Conservation (phyloP, 768 basidiomycete species). For the Harrya chromipes region DNA sequence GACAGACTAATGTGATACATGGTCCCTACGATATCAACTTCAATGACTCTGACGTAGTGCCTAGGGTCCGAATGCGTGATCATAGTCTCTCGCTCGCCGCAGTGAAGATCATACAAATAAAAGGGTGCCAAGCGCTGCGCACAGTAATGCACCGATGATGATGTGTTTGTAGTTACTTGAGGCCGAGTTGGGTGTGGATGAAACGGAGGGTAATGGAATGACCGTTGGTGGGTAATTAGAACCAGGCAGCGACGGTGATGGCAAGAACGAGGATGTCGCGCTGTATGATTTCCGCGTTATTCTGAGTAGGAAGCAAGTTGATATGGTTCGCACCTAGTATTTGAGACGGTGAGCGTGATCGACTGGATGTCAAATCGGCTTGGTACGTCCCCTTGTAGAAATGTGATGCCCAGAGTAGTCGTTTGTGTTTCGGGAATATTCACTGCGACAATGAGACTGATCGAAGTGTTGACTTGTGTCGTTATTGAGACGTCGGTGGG, state of each 20-base stretch:
- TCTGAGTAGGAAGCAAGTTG: background rate
- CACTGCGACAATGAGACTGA: slow-evolving; percentile 37
- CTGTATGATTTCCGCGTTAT: slow-evolving; percentile 7
- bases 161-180: slow-evolving; percentile 4
- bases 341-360: slow-evolving; percentile 37
- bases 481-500: slow-evolving; percentile 36
- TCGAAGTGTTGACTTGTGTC: slow-evolving; percentile 39
- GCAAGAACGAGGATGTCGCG: slow-evolving; percentile 27
- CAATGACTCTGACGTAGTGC: background rate
- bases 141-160: slow-evolving; percentile 16
- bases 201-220: slow-evolving; percentile 3
- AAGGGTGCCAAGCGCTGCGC: slow-evolving; percentile 12
- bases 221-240: slow-evolving; percentile 23
- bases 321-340: slow-evolving; percentile 31
- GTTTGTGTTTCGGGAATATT: slow-evolving; percentile 38
- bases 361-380: slow-evolving; percentile 38
- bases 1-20: background rate
- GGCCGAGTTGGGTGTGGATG: slow-evolving; percentile 4
- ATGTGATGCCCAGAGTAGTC: slow-evolving; percentile 44
- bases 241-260: slow-evolving; percentile 19
- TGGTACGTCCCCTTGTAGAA: slow-evolving; percentile 24
- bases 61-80: background rate
- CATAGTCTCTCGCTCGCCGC: background rate
- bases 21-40: background rate
- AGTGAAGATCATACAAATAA: slow-evolving; percentile 9